Evolutionary conservation across 371 early-diverging fungal species (phyloP), one percentile per base, ranked within the genome.

Genomic region (Phascolomyces articulosus): DNA sequence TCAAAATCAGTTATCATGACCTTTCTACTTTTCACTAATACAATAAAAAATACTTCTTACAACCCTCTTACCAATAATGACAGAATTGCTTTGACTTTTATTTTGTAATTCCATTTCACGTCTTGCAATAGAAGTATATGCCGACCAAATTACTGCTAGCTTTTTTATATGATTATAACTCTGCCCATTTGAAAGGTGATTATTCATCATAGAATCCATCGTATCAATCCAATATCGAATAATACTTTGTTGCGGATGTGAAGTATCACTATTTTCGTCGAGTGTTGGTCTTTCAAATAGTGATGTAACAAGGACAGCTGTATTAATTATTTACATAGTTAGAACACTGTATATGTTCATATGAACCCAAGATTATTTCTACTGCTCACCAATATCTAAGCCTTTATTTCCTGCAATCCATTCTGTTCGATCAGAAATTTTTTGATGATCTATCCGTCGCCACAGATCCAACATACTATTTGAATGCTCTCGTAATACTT

Each of bases 71-170:
- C 54, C 28, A 29, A 29, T 21, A 18, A n/a, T 55, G 31, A 29
- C 34, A 29, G 29, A 38, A 23, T 23, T 2, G 11, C 9, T 24
- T 38, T 29, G 3, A 3, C 31, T 55, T 9, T 55, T 9, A 6
- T 31, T 55, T 11, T 31, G 56, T 34, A 55, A 24, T 24, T 55
- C 51, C 51, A 51, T 51, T 24, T 51, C 51, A 20, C 51, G 51
- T 23, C 24, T 20, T 23, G 51, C 26, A 20, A 51, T 3, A 24
- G 51, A 51, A 7, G 51, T 51, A n/a, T 51, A 51, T 1, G 23
- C 23, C 15, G 51, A 51, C 51, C 51, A 51, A 23, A 51, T 51
- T 51, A 20, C 6, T 51, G 23, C 51, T 24, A 24, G 3, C 9
- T 20, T 20, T 23, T 51, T 51, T 8, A 55, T 34, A 18, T 24